Evolutionary conservation across 1,284 basidiomycete genomes (phyloP), one percentile per base, ranked within the genome.

Genomic region (Marasmius fiardii): DNA sequence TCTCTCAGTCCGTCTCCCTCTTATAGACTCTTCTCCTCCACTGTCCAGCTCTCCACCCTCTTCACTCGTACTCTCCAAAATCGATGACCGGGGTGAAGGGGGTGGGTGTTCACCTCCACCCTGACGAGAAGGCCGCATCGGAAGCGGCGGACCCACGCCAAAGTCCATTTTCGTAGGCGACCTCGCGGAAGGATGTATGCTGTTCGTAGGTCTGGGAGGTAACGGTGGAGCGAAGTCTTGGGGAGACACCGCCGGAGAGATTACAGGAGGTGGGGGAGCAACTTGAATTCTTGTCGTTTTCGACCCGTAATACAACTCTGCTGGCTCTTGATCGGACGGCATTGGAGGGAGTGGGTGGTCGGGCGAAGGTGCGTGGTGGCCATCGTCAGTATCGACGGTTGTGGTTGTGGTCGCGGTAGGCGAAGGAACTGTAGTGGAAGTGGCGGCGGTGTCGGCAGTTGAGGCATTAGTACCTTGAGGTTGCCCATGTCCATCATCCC

Each of bases 111-210:
- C 4, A 4, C 28, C 28, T 10, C 10, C 5, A 4, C 28, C 5
- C 28, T 31, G n/a, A n/a, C n/a, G 28, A 31, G 28, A 31, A 31
- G 28, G 28, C 10, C 28, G 28, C 28, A 31, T 10, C 28, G 28
- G 28, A 31, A 31, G 28, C 28, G 28, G 28, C 10, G 28, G 28
- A 31, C 28, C 10, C 28, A 4, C 28, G 10, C 28, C 28, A 26
- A 58, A 28, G 43, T 67, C 67, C 55, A 61, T 65, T 56, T 72
- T 67, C 52, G 65, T 63, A 47, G 79, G 78, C 1, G 79, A 73
- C 12, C 86, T 79, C 18, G 82, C 72, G 8, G 88, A 89, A 12
- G 89, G 89, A 61, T 92, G 89, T 47, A 92, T 91, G 63, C 88
- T 90, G 53, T 77, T 79, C n/a, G 78, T 73, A 3, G 89, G 89